Evolutionary conservation across 140 eudicot species (phyloP), one percentile per base, ranked within the genome.

Genomic region (Senecio squalidus): DNA sequence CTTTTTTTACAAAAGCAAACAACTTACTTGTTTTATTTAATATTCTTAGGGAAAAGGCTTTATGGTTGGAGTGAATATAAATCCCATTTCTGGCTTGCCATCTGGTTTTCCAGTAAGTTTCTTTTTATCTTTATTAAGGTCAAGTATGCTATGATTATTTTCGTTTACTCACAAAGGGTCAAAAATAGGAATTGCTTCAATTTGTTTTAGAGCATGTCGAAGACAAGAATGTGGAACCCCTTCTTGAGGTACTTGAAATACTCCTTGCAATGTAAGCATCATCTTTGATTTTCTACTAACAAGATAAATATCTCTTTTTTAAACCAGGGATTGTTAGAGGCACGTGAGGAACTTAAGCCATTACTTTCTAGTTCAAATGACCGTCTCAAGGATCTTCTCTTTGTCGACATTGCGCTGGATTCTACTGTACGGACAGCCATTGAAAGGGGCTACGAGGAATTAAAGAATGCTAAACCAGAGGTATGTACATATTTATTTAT

Each of bases 391-490:
- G 99, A 93, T 82, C 85, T 93, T 73, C 69, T 93, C 31, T 93
- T 93, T 76, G 67, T 93, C 81, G 99, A 93, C 76, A 76, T 93
- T 88, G 84, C 99, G 30, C 89, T 93, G 40, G 99, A 93, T 78
- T 93, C 99, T 68, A 75, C 90, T 55, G 95, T 82, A 51, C 71
- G 99, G 61, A 88, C 96, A 62, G 90, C 95, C 68, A 56, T 84
- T 60, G 99, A 93, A 69, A 86, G 96, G 78, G 88, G 99, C 52
- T 84, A 84, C 8, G 96, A 88, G 74, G 85, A 71, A 76, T 67
- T 93, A 60, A 93, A 76, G 66, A 74, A 68, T 74, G 95, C 96
- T 58, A 75, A 78, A 47, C 99, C 96, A n/a, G 96, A 88, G 90
- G 99, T 72, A 55, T 48, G 4, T 26, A 46, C 17, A 23, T n/a